phyloP scores from a whole-genome alignment of 208 protist species.

The Borovskyia barvae region DNA sequence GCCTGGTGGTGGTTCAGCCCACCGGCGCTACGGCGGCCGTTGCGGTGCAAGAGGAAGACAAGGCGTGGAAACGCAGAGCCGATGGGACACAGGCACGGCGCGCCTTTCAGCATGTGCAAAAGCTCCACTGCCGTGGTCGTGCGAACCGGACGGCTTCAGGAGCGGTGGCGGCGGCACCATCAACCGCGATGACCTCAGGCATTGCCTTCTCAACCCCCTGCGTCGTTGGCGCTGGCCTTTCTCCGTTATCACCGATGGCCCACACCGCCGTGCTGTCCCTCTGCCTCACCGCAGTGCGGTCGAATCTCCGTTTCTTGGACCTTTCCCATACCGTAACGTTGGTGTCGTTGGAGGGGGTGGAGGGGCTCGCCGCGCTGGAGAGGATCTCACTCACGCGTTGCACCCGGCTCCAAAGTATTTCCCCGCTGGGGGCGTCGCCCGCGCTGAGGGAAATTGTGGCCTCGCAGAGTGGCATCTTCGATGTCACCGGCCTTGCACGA shows the following conservation, averaged over 20 bases:
- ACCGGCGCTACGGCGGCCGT: not conserved
- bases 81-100: not conserved
- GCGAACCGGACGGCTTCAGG: not conserved
- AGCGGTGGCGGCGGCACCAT: not conserved
- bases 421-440: constrained; percentile 6
- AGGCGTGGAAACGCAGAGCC: no score
- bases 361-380: constrained; percentile 13
- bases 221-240: not conserved
- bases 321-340: constrained; percentile 12
- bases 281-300: constrained; percentile 1
- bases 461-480: constrained; percentile 25
- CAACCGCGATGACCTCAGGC: not conserved
- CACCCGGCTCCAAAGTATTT: constrained; percentile 11
- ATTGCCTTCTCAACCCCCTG: not conserved
- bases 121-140: constrained; percentile 3
- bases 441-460: constrained; percentile 12
- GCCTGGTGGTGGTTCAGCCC: not conserved
- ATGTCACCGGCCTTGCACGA: constrained; percentile 13
- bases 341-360: constrained; percentile 6
- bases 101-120: constrained; percentile 3
- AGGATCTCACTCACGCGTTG: constrained; percentile 6
- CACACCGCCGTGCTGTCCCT: not conserved
- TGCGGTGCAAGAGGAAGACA: not conserved
- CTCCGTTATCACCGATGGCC: not conserved
- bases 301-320: constrained; percentile 16